Conservation (phyloP, 768 basidiomycete genomes). For the Leucocoprinus birnbaumii region DNA sequence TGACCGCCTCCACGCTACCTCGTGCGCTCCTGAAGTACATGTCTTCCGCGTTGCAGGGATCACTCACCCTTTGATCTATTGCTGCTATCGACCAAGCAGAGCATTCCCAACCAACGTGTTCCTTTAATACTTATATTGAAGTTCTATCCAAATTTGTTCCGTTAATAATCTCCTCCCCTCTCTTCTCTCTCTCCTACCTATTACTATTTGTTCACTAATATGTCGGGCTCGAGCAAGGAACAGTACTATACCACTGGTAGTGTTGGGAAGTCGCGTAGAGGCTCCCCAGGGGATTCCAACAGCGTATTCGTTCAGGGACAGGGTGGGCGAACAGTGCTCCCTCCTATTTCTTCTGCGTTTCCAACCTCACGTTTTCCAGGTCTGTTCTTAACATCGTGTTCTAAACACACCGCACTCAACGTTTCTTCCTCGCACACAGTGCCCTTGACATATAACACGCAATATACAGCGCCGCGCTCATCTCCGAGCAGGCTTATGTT, state of each 20-base stretch:
- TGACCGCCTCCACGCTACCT: slow-evolving; percentile 37
- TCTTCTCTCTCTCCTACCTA: slow-evolving; percentile 46
- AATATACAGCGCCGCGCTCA: slow-evolving; percentile 65
- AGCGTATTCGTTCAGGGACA: slow-evolving; percentile 70
- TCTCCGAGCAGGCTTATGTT: slow-evolving; percentile 52
- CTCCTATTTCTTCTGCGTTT: slow-evolving; percentile 82
- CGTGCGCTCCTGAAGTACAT: slow-evolving; percentile 46
- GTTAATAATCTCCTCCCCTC: slow-evolving; percentile 46
- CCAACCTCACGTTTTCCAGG: slow-evolving; percentile 90
- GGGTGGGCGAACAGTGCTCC: slow-evolving; percentile 88
- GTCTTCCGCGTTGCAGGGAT: slow-evolving; percentile 39
- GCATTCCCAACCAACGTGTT: slow-evolving; percentile 19
- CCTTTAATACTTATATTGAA: slow-evolving; percentile 37
- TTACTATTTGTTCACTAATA: slow-evolving; percentile 60
- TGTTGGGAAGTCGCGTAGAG: slow-evolving; percentile 65
- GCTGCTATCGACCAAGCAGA: slow-evolving; percentile 14
- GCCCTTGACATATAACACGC: slow-evolving; percentile 53
- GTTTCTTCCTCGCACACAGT: slow-evolving; percentile 51
- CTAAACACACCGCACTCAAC: slow-evolving; percentile 53
- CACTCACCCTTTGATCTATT: slow-evolving; percentile 38
- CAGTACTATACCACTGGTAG: slow-evolving; percentile 63
- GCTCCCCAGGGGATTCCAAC: slow-evolving; percentile 66
- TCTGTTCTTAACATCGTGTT: slow-evolving; percentile 65
- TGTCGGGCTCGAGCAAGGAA: slow-evolving; percentile 70
- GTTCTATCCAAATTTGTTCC: slow-evolving; percentile 36